Evolutionary conservation across 2,329 filamentous ascomycete genomes (phyloP).

Genomic region (Fusarium kyushuense): DNA sequence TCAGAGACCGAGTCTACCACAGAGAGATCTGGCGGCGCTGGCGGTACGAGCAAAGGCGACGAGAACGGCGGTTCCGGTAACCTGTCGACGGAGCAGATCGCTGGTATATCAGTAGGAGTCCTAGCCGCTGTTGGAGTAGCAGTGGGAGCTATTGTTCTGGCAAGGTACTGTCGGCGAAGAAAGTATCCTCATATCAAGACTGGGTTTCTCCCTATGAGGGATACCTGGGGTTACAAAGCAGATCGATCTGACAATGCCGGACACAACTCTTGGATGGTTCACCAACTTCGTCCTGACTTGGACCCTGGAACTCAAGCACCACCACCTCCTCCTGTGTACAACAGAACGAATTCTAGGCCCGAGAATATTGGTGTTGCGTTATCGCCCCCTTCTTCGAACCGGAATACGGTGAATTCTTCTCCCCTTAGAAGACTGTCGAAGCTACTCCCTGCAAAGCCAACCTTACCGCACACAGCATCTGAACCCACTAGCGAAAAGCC

Average conservation of each 20-base stretch:
- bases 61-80: conserved; percentile 24
- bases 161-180: conserved; percentile 57
- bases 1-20: conserved; percentile 35
- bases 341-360: conserved; percentile 50
- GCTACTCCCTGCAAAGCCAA: conserved; percentile 61
- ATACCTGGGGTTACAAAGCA: conserved; percentile 53
- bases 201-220: conserved; percentile 54
- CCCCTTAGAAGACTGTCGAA: conserved; percentile 55
- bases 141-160: conserved; percentile 61
- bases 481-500: conserved; percentile 36
- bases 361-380: conserved; percentile 61
- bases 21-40: conserved; percentile 27
- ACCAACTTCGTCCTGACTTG: conserved; percentile 40
- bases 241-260: conserved; percentile 45
- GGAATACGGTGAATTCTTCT: conserved; percentile 38
- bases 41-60: conserved; percentile 25
- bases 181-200: conserved; percentile 54
- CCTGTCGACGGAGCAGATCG: conserved; percentile 61
- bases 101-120: conserved; percentile 69
- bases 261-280: conserved; percentile 47
- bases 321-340: conserved; percentile 43
- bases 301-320: conserved; percentile 38
- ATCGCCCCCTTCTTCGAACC: conserved; percentile 49
- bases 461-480: conserved; percentile 51
- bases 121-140: conserved; percentile 63